Conservation (phyloP, 164 flowering plant species). For the Malania oleifera region DNA sequence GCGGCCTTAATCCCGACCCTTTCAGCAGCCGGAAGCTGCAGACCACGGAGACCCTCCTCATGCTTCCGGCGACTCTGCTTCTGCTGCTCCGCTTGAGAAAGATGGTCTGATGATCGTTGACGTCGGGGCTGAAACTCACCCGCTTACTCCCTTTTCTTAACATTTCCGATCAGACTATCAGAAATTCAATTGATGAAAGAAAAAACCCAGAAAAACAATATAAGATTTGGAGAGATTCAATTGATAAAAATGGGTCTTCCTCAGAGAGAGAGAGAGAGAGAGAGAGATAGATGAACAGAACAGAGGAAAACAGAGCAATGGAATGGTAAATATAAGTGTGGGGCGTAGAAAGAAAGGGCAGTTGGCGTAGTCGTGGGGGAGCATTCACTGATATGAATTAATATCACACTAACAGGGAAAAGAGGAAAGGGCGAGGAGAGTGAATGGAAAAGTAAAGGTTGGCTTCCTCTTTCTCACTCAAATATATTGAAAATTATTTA, state of each 20-base stretch:
- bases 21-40: constrained; percentile 27
- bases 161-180: constrained; percentile 16
- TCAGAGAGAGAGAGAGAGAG: constrained; percentile 4
- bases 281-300: background rate
- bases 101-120: constrained; percentile 20
- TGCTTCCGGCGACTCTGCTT: constrained; percentile 20
- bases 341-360: background rate
- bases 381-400: constrained; percentile 17
- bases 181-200: background rate
- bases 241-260: no score
- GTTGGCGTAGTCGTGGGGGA: background rate
- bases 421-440: background rate
- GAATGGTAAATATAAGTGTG: no score
- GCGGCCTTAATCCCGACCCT: constrained; percentile 22
- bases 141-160: constrained; percentile 30
- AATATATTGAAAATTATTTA: no score
- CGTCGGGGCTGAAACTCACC: constrained; percentile 37
- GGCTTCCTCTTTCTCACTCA: no score
- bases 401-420: background rate
- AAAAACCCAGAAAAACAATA: no score
- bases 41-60: no score
- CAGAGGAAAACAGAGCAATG: no score
- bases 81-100: constrained; percentile 23
- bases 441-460: constrained; percentile 7
- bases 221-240: background rate